Percentiles rank a stretch among this genome's conserved stretches.
Evolutionary conservation across 2,329 filamentous ascomycete species (phyloP).

Genomic region (Trichophyton mentagrophytes): DNA sequence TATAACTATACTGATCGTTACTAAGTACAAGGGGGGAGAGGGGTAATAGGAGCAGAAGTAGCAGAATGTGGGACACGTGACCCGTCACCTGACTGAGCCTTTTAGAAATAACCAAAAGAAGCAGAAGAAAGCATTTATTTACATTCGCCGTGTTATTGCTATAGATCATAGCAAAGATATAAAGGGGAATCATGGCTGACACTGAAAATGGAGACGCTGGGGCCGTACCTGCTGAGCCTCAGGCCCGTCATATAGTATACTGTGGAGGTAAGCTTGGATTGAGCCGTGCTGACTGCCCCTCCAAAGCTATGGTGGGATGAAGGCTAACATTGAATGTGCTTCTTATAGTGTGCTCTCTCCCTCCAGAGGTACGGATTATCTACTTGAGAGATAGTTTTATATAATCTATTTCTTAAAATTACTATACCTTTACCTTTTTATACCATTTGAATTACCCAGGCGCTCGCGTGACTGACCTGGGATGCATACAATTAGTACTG

Average conservation of each 20-base stretch:
- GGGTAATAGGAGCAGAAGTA: no score
- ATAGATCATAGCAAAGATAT: neutral
- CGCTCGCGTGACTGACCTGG: neutral
- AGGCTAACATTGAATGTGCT: conserved; percentile 3
- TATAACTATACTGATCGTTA: no score
- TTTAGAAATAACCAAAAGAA: neutral
- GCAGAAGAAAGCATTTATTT: neutral
- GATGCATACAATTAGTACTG: conserved; percentile 58
- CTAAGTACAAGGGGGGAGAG: no score
- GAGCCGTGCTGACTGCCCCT: neutral
- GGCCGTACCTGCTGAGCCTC: conserved; percentile 23
- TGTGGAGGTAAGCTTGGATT: conserved; percentile 42
- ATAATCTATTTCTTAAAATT: neutral
- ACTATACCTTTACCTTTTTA: neutral
- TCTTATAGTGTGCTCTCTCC: conserved; percentile 47
- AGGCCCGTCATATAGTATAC: conserved; percentile 46
- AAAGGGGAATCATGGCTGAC: conserved; percentile 10
- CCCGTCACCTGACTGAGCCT: no score
- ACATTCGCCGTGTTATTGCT: neutral
- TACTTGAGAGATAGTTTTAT: neutral
- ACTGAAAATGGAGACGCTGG: conserved; percentile 9
- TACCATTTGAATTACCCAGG: neutral
- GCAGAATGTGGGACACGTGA: no score
- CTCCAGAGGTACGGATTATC: conserved; percentile 49
- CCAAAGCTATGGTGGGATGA: neutral